A percentile compares a stretch with the other conserved stretches of the same genome.
Evolutionary conservation across 192 early-diverging fungal species (phyloP).

Genomic region (Martensiomyces pterosporus): DNA sequence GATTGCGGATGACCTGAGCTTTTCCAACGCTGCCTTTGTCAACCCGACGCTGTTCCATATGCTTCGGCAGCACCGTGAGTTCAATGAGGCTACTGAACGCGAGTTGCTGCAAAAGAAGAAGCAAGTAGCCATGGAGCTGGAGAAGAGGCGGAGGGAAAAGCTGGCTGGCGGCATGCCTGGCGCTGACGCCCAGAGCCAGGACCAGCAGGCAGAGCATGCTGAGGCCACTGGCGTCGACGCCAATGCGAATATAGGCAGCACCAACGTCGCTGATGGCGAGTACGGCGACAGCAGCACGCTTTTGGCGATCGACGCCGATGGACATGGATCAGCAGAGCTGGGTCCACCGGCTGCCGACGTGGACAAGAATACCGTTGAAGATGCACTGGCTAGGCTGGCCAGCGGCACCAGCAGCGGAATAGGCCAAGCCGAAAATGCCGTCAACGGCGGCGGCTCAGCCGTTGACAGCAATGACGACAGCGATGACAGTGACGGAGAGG

Average conservation of each 20-base stretch:
- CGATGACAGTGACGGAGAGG: slow-evolving; percentile 8
- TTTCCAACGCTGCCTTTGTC: slow-evolving; percentile 49
- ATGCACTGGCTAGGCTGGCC: slow-evolving; percentile 42
- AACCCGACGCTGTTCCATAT: slow-evolving; percentile 52
- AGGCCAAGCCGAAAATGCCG: background rate
- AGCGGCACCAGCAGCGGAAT: background rate
- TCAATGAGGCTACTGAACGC: slow-evolving; percentile 51
- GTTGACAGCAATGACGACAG: slow-evolving; percentile 1
- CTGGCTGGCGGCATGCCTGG: too few species aligned
- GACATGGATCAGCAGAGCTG: slow-evolving; percentile 10
- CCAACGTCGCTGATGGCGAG: slow-evolving; percentile 1
- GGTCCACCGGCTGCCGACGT: slow-evolving; percentile 33
- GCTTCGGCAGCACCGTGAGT: slow-evolving; percentile 52
- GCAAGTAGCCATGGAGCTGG: slow-evolving; percentile 30
- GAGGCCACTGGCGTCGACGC: background rate
- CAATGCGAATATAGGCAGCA: background rate
- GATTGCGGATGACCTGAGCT: slow-evolving; percentile 48
- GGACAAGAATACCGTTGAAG: slow-evolving; percentile 36
- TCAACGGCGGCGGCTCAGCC: background rate
- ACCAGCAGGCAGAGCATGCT: slow-evolving; percentile 1
- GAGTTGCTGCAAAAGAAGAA: slow-evolving; percentile 44
- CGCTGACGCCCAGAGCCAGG: background rate
- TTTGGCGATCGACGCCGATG: slow-evolving; percentile 7
- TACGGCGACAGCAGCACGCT: slow-evolving; percentile 21
- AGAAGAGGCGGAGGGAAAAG: too few species aligned